Percentiles rank a stretch among this genome's conserved stretches.
Conservation (phyloP, 2,329 filamentous ascomycete species). For the Camptophora hylomeconis region DNA sequence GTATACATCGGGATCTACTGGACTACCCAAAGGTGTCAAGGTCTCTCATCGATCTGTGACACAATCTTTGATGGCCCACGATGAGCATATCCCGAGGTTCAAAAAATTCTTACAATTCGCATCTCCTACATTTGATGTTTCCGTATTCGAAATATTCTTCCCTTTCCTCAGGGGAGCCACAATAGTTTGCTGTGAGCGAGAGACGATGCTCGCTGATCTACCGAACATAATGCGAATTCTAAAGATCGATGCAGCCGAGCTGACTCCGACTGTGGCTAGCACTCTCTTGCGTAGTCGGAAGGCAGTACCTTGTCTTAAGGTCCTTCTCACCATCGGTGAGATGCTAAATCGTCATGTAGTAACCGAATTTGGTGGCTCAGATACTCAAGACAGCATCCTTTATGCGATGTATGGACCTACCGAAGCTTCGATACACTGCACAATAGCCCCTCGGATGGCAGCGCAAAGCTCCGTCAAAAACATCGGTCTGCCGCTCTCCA, state of each 20-base stretch:
- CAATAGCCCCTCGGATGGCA: conserved; percentile 52
- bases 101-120: conserved; percentile 80
- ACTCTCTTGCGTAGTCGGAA: conserved; percentile 58
- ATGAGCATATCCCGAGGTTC: conserved; percentile 63
- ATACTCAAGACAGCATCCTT: conserved; percentile 47
- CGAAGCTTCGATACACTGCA: conserved; percentile 84
- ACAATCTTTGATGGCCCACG: conserved; percentile 71
- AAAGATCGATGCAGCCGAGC: conserved; percentile 68
- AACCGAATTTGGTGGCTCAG: conserved; percentile 59
- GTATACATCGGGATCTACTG: conserved; percentile 87
- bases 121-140: conserved; percentile 85
- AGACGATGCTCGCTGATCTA: conserved; percentile 61
- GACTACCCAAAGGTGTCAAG: conserved; percentile 74
- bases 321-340: conserved; percentile 80
- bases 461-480: conserved; percentile 46
- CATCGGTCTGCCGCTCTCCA: conserved; percentile 67
- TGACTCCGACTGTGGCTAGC: conserved; percentile 77
- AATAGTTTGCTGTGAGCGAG: conserved; percentile 57
- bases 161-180: conserved; percentile 62
- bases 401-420: conserved; percentile 94
- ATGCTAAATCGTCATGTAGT: conserved; percentile 74
- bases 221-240: conserved; percentile 51
- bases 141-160: conserved; percentile 91
- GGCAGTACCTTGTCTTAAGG: conserved; percentile 52
- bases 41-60: conserved; percentile 69